These are phyloP conservation scores for Epichloe baconii DNA, from an alignment of 2,329 filamentous ascomycete genomes.

Conservation along the genomic window DNA sequence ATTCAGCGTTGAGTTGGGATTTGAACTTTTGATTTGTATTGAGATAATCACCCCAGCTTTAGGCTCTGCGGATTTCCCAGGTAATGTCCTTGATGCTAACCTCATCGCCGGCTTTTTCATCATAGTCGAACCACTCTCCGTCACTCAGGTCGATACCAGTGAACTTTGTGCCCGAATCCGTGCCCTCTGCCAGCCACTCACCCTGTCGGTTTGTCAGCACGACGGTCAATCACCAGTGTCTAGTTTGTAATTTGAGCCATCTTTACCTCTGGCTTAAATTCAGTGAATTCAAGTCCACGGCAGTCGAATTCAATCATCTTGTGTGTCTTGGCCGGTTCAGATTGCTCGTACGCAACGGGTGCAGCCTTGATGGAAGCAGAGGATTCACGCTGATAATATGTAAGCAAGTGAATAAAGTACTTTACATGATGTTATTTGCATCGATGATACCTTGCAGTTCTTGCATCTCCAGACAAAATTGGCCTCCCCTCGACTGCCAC, in stretches of 20 bases:
- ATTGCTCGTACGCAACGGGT: slow-evolving; percentile 57
- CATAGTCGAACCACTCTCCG: slow-evolving; percentile 96
- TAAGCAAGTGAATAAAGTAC: neutral
- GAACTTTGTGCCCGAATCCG: slow-evolving; percentile 74
- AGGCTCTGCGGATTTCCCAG: slow-evolving; percentile 72
- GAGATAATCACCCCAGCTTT: slow-evolving; percentile 8
- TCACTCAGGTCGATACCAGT: slow-evolving; percentile 68
- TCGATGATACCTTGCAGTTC: slow-evolving; percentile 67
- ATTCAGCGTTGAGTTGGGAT: neutral
- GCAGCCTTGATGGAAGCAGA: slow-evolving; percentile 71
- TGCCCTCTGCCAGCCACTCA: slow-evolving; percentile 75
- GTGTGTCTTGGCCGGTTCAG: slow-evolving; percentile 58
- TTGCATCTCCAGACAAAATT: slow-evolving; percentile 99
- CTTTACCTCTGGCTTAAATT: slow-evolving; percentile 76
- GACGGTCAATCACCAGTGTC: neutral
- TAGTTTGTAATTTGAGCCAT: neutral
- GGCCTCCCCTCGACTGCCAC: slow-evolving; percentile 84
- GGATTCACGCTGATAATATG: slow-evolving; percentile 52
- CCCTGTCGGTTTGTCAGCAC: slow-evolving; percentile 39
- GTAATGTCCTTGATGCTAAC: slow-evolving; percentile 82
- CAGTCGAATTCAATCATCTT: slow-evolving; percentile 89
- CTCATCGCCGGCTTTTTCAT: slow-evolving; percentile 84
- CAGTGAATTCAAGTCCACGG: slow-evolving; percentile 79
- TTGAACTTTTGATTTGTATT: neutral
- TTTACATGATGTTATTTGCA: neutral